Evolutionary conservation across 345 rosid genomes (phyloP).

Genomic region (Eutrema japonicum): DNA sequence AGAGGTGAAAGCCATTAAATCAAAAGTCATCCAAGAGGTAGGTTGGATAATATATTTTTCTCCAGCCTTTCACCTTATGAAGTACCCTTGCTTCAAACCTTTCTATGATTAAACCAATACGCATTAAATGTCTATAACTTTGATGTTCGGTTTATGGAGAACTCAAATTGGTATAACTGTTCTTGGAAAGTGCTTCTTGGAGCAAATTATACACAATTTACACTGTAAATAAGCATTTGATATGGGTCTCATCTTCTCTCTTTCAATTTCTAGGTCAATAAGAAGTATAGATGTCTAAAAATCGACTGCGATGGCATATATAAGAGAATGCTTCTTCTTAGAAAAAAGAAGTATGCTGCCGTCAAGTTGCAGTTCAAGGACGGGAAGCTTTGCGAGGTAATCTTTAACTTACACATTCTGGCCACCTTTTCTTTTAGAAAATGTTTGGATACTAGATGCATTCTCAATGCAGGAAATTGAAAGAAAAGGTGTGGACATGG

Average conservation of each 20-base stretch:
- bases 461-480: slow-evolving; percentile 79
- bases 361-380: slow-evolving; percentile 83
- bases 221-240: background rate
- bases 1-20: slow-evolving; percentile 79
- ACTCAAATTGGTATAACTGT: slow-evolving; percentile 6
- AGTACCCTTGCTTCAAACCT: background rate
- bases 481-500: slow-evolving; percentile 99
- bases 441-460: slow-evolving; percentile 38
- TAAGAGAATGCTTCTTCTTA: slow-evolving; percentile 96
- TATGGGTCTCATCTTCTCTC: slow-evolving; percentile 36
- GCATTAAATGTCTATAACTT: background rate
- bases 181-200: background rate
- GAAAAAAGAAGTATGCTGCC: slow-evolving; percentile 99
- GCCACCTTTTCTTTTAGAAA: slow-evolving; percentile 21
- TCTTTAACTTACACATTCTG: slow-evolving; percentile 12
- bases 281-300: slow-evolving; percentile 86
- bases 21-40: slow-evolving; percentile 94
- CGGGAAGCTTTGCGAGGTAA: slow-evolving; percentile 80
- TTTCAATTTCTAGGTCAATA: slow-evolving; percentile 72
- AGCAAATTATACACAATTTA: slow-evolving; percentile 1
- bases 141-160: slow-evolving; percentile 14
- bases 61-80: background rate
- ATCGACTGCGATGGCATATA: slow-evolving; percentile 96
- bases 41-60: slow-evolving; percentile 34
- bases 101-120: slow-evolving; percentile 3